Percentiles rank a stretch among this genome's conserved stretches.
Evolutionary conservation across 2,329 filamentous ascomycete species (phyloP).

Genomic region (Monosporascus sp.): DNA sequence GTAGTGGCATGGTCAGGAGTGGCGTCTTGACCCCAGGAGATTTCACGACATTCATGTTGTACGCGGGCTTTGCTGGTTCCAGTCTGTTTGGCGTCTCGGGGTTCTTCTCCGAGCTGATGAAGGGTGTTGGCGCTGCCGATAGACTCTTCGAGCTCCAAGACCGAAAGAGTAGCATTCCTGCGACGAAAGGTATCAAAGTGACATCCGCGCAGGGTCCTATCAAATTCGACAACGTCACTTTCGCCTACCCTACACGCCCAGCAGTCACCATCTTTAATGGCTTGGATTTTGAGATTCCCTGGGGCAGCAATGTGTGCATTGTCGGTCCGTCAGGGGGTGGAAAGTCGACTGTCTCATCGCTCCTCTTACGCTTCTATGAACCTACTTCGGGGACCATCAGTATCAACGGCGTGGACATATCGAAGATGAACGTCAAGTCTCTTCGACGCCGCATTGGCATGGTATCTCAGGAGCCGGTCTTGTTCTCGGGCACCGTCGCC

Average conservation of each 20-base stretch:
- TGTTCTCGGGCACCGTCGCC: slow-evolving; percentile 79
- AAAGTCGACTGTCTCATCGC: slow-evolving; percentile 91
- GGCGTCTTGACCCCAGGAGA: slow-evolving; percentile 88
- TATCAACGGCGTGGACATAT: slow-evolving; percentile 80
- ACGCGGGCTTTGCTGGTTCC: slow-evolving; percentile 79
- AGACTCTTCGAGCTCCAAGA: slow-evolving; percentile 95
- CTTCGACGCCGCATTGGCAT: slow-evolving; percentile 88
- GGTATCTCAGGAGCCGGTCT: slow-evolving; percentile 90
- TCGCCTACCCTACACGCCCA: slow-evolving; percentile 89
- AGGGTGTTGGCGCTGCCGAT: slow-evolving; percentile 94
- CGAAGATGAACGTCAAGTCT: slow-evolving; percentile 86
- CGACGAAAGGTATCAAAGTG: slow-evolving; percentile 76
- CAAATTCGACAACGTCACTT: slow-evolving; percentile 77
- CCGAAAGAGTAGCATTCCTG: slow-evolving; percentile 76
- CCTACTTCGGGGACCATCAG: slow-evolving; percentile 71
- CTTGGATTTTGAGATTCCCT: slow-evolving; percentile 83
- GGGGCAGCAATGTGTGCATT: slow-evolving; percentile 91
- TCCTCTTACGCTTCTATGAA: slow-evolving; percentile 86
- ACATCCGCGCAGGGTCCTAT: slow-evolving; percentile 83
- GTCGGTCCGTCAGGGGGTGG: slow-evolving; percentile 94
- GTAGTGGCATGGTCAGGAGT: slow-evolving; percentile 81
- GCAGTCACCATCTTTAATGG: slow-evolving; percentile 88
- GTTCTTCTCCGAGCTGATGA: slow-evolving; percentile 99
- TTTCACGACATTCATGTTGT: slow-evolving; percentile 96
- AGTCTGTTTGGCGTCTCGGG: slow-evolving; percentile 90